A percentile compares a stretch with the other conserved stretches of the same genome.
These are phyloP conservation scores for Pistacia vera DNA, from an alignment of 345 rosid genomes.

Conservation along the genomic window DNA sequence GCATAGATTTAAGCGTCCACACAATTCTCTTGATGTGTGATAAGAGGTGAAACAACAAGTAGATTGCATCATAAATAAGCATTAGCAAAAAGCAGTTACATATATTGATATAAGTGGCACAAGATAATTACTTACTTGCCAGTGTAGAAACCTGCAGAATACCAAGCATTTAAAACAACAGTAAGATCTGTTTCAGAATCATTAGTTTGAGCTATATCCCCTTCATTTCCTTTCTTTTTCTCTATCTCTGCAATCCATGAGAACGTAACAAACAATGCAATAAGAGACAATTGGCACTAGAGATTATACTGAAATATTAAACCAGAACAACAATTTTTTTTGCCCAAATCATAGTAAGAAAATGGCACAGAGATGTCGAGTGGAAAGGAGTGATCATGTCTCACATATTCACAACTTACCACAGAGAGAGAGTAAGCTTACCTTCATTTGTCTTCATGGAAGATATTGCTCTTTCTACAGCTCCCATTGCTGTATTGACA, in stretches of 20 bases:
- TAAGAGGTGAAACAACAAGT: not conserved
- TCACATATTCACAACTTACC: not conserved
- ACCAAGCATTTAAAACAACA: conserved; percentile 66
- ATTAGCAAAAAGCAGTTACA: not conserved
- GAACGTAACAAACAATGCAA: not conserved
- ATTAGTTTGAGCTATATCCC: conserved; percentile 25
- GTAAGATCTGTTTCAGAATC: conserved; percentile 48
- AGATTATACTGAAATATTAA: not conserved
- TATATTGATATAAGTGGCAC: not conserved
- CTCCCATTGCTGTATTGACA: conserved; percentile 54
- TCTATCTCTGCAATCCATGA: conserved; percentile 31
- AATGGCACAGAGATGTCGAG: not conserved
- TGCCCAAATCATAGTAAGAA: not conserved
- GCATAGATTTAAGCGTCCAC: not conserved
- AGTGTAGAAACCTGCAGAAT: conserved; percentile 62
- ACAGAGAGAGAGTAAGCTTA: conserved; percentile 5
- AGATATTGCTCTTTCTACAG: conserved; percentile 57
- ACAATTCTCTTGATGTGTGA: not conserved
- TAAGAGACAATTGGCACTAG: not conserved
- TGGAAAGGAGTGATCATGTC: not conserved
- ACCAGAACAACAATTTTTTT: not conserved
- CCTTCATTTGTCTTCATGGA: conserved; percentile 45
- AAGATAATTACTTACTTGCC: conserved; percentile 51
- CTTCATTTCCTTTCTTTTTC: conserved; percentile 33
- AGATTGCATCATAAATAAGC: not conserved